These are phyloP conservation scores for Scedosporium dehoogii DNA, from an alignment of 2,329 filamentous ascomycete species.

Conservation along the genomic window DNA sequence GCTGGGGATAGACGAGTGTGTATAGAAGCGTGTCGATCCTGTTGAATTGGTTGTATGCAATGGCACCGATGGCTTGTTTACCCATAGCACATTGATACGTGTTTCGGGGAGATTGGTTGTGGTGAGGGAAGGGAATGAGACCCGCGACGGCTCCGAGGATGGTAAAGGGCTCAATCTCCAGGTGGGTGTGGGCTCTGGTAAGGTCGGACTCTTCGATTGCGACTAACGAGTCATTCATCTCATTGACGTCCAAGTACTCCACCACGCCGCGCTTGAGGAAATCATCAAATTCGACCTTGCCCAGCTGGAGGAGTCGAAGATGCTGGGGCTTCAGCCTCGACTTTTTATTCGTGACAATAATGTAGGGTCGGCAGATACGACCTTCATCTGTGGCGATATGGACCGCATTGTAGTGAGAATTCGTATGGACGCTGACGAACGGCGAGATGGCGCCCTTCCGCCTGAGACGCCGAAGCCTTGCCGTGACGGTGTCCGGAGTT, in stretches of 20 bases:
- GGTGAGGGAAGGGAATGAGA: slow-evolving; percentile 93
- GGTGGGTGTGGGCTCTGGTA: slow-evolving; percentile 73
- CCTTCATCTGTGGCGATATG: slow-evolving; percentile 97
- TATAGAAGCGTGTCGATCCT: slow-evolving; percentile 94
- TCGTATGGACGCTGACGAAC: slow-evolving; percentile 94
- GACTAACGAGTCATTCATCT: slow-evolving; percentile 94
- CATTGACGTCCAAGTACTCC: slow-evolving; percentile 96
- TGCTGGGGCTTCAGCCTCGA: slow-evolving; percentile 72
- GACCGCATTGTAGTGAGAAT: slow-evolving; percentile 81
- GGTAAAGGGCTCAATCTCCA: slow-evolving; percentile 97
- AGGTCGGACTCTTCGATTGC: slow-evolving; percentile 83
- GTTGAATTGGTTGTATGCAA: slow-evolving; percentile 96
- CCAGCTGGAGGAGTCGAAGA: slow-evolving; percentile 70
- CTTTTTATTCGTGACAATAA: slow-evolving; percentile 82
- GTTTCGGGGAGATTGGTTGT: slow-evolving; percentile 97
- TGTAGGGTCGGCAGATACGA: slow-evolving; percentile 88
- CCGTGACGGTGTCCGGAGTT: slow-evolving; percentile 77
- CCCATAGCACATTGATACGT: slow-evolving; percentile 99
- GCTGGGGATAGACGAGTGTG: slow-evolving; percentile 93
- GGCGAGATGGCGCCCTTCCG: slow-evolving; percentile 88
- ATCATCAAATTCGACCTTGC: slow-evolving; percentile 84
- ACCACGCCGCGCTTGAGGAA: slow-evolving; percentile 84
- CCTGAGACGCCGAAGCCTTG: slow-evolving; percentile 75
- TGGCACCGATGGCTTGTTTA: slow-evolving; percentile 98
- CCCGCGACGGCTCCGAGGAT: slow-evolving; percentile 92